These are phyloP conservation scores for Penicillium lagena DNA, from an alignment of 495 filamentous ascomycete genomes.

Conservation along the genomic window DNA sequence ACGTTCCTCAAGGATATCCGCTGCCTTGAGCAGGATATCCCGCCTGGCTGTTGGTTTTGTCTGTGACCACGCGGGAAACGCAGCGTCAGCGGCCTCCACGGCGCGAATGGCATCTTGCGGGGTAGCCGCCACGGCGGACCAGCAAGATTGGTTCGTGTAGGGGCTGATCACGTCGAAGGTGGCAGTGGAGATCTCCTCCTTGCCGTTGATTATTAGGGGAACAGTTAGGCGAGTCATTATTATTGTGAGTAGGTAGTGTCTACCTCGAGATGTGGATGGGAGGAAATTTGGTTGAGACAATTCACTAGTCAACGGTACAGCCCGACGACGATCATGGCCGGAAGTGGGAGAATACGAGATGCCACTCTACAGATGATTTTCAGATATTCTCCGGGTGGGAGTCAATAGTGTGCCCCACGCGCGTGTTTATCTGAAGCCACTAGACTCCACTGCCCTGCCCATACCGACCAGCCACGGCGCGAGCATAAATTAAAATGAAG, in stretches of 20 bases:
- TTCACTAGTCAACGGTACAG: too few species aligned
- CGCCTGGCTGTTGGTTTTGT: conserved; percentile 58
- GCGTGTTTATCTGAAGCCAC: too few species aligned
- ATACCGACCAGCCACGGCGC: too few species aligned
- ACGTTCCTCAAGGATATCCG: conserved; percentile 58
- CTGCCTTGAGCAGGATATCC: conserved; percentile 68
- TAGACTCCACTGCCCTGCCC: too few species aligned
- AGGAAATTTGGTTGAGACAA: neutral
- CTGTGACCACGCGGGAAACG: conserved; percentile 66
- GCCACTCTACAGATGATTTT: too few species aligned
- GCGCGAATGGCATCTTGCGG: conserved; percentile 56
- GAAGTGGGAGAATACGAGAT: too few species aligned
- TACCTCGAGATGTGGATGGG: neutral
- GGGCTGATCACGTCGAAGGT: conserved; percentile 65
- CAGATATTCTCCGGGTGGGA: too few species aligned
- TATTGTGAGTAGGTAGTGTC: neutral
- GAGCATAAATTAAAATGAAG: too few species aligned
- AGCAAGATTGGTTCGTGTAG: conserved; percentile 55
- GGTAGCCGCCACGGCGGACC: conserved; percentile 55
- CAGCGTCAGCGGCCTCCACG: conserved; percentile 58
- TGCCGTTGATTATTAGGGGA: conserved; percentile 68
- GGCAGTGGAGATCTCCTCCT: conserved; percentile 47
- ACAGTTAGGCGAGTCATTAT: conserved; percentile 28
- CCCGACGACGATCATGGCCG: too few species aligned
- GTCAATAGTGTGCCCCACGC: too few species aligned